Percentiles rank a stretch among this genome's conserved stretches.
These are phyloP conservation scores for Boletellus sp. DNA, from an alignment of 1,284 basidiomycete species.

Conservation along the genomic window DNA sequence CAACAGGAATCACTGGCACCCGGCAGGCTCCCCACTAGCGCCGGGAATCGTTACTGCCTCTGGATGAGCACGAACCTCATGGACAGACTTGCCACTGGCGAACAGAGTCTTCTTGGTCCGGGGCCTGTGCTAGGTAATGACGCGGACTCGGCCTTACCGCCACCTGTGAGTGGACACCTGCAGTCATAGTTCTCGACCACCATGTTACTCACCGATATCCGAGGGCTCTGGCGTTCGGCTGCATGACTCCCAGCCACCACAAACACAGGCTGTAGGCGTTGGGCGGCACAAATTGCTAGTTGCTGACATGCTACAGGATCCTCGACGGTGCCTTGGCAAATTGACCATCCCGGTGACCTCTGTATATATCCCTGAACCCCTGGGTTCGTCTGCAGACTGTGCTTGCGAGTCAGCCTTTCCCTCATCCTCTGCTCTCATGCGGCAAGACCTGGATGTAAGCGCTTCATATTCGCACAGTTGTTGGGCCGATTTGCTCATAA, in stretches of 20 bases:
- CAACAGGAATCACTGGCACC: neutral
- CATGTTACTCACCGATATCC: constrained; percentile 8
- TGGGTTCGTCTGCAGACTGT: constrained; percentile 8
- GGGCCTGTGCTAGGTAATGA: neutral
- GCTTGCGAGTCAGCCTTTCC: constrained; percentile 8
- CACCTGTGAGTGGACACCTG: constrained; percentile 11
- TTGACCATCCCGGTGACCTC: constrained; percentile 13
- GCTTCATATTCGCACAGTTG: neutral
- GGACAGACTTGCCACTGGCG: neutral
- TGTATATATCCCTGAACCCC: neutral
- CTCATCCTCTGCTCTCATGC: constrained; percentile 8
- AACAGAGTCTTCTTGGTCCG: neutral
- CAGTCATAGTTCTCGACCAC: neutral
- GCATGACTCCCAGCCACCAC: neutral
- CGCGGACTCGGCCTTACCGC: too few species aligned
- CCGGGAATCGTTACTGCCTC: neutral
- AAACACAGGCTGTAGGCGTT: constrained; percentile 4
- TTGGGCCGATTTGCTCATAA: constrained; percentile 1
- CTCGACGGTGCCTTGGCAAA: constrained; percentile 8
- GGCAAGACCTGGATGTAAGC: constrained; percentile 10
- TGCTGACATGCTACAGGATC: constrained; percentile 12
- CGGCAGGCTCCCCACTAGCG: neutral
- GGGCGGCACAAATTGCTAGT: neutral
- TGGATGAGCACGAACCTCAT: constrained; percentile 4
- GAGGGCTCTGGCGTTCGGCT: constrained; percentile 8